Percentiles rank a stretch among this genome's conserved stretches.
Evolutionary conservation across 495 filamentous ascomycete genomes (phyloP).

Genomic region (Penicillium paxilli): DNA sequence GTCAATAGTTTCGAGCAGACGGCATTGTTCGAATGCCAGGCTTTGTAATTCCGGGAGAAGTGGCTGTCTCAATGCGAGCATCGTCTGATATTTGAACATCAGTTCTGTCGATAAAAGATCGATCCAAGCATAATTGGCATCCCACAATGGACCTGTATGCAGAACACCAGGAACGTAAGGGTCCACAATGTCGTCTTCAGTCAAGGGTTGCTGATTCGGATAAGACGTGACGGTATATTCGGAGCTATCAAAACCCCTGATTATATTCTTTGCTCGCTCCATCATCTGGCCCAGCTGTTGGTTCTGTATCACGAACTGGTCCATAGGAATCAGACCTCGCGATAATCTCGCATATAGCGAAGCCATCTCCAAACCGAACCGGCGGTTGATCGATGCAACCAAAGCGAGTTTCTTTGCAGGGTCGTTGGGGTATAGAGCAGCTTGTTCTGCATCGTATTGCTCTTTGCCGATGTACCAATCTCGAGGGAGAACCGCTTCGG

Average conservation of each 20-base stretch:
- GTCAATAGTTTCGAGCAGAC: constrained; percentile 75
- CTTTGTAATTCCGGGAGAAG: constrained; percentile 52
- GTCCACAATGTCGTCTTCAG: constrained; percentile 67
- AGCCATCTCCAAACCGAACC: constrained; percentile 79
- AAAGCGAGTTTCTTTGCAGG: constrained; percentile 65
- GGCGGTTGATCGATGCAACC: constrained; percentile 62
- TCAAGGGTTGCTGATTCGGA: constrained; percentile 45
- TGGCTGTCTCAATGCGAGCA: constrained; percentile 50
- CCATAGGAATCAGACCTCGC: constrained; percentile 61
- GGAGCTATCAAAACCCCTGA: constrained; percentile 61
- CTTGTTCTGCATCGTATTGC: constrained; percentile 60
- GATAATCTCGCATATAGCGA: constrained; percentile 68
- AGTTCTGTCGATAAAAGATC: constrained; percentile 77
- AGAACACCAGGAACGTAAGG: constrained; percentile 68
- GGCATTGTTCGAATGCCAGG: constrained; percentile 69
- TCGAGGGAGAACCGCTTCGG: constrained; percentile 67
- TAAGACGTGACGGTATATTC: constrained; percentile 61
- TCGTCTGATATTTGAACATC: constrained; percentile 77
- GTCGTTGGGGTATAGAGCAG: constrained; percentile 59
- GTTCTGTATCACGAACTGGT: constrained; percentile 66
- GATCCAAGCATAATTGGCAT: constrained; percentile 69
- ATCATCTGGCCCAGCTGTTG: constrained; percentile 54
- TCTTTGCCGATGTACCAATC: constrained; percentile 77
- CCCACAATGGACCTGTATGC: constrained; percentile 67
- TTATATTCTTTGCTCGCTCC: constrained; percentile 53